These are phyloP conservation scores for Eucalyptus pauciflora DNA, from an alignment of 345 rosid species.

Conservation along the genomic window DNA sequence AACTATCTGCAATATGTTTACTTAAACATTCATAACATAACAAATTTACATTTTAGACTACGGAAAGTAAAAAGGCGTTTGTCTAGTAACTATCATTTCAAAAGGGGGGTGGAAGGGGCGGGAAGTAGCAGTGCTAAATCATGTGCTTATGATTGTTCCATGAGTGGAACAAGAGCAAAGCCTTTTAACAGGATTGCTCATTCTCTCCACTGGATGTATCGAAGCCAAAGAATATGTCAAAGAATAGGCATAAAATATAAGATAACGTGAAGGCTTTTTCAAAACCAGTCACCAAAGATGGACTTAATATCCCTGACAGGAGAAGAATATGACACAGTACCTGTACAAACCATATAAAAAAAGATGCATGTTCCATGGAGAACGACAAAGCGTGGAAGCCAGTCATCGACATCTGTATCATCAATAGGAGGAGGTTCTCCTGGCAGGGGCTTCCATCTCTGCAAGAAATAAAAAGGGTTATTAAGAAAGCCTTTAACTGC, in stretches of 20 bases:
- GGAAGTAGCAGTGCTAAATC: background rate
- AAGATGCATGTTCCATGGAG: conserved; percentile 87
- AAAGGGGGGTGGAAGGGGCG: too few relatives aligned
- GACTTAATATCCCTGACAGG: background rate
- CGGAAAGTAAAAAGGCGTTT: background rate
- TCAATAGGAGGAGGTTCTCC: conserved; percentile 94
- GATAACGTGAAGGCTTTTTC: background rate
- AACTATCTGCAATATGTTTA: background rate
- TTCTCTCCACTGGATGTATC: background rate
- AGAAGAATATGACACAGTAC: conserved; percentile 10
- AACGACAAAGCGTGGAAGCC: conserved; percentile 95
- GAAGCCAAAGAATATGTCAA: background rate
- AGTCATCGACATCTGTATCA: conserved; percentile 88
- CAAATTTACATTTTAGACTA: background rate
- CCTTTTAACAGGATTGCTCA: background rate
- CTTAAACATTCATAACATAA: background rate
- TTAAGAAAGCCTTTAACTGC: background rate
- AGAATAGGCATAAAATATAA: background rate
- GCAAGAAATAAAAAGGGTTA: background rate
- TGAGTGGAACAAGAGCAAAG: background rate
- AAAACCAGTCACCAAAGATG: background rate
- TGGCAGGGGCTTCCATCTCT: conserved; percentile 96
- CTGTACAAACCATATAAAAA: conserved; percentile 72
- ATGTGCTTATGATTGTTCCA: background rate
- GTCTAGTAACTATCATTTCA: background rate